Base-by-base conservation (phyloP, 805 yeast genomes). In the Saccharomyces mikatae region DNA sequence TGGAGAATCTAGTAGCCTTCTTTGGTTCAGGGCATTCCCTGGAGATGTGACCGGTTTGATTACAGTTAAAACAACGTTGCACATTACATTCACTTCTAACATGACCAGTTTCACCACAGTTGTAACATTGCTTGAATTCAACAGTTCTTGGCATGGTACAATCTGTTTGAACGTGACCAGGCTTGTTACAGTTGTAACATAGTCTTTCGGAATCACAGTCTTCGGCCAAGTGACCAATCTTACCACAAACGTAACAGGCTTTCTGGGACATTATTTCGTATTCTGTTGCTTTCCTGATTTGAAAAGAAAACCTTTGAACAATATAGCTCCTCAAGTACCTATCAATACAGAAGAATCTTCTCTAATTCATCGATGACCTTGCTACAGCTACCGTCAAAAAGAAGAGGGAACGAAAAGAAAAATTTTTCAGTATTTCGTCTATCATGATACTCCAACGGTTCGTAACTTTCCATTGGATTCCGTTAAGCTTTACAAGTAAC, bases 221-320 rank as follows among this genome's bases (percentile, higher is more conserved):
- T 69, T 87, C 94, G 63, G 96, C 96, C 69, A 87, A 78, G 77
- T 89, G 96, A 60, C 96, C 96, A 63, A 86, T 80, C 75, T 87
- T 88, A 68, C 96, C 96, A 76, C 96, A 89, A 72, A 88, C 89
- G 80, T 82, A 87, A 78, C 95, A 87, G 60, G 92, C 85, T 81
- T 86, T 87, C 71, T 83, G 84, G 73, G 74, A 74, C 71, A 68
- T 68, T 27, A 52, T 41, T 46, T 24, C 24, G 32, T 29, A 14
- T 24, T 44, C 29, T 47, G n/a, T 27, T n/a, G n/a, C n/a, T 50
- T 41, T 41, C 17, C 6, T 14, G 21, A 4, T 26, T 17, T 30
- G 6, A 13, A n/a, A 41, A 24, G 17, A 4, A 10, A 14, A 31
- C 9, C 24, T 6, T n/a, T 46, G 10, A 22, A 6, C 4, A 5